Evolutionary conservation across 164 flowering plant genomes (phyloP).

Genomic region (Tetrastigma voinierianum): DNA sequence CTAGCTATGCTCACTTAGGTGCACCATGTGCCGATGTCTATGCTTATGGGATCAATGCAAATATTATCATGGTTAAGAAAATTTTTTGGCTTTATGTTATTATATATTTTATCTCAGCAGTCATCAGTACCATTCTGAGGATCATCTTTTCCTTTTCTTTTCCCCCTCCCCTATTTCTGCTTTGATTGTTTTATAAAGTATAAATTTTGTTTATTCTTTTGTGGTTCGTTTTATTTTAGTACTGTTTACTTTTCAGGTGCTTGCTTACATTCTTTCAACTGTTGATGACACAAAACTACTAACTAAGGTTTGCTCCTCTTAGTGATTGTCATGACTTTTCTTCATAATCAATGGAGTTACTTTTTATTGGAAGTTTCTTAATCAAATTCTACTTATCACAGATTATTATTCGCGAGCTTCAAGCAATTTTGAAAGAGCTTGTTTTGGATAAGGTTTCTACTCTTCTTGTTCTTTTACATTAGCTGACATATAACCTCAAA

Average conservation of each 20-base stretch:
- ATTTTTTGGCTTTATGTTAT: background rate
- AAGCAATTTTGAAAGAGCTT: slow-evolving; percentile 57
- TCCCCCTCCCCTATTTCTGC: no score
- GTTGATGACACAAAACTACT: slow-evolving; percentile 93
- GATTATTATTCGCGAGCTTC: slow-evolving; percentile 72
- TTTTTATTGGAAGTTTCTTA: slow-evolving; percentile 2
- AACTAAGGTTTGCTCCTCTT: slow-evolving; percentile 56
- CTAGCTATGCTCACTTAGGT: background rate
- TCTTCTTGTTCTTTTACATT: slow-evolving; percentile 8
- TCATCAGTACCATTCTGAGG: no score
- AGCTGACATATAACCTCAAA: background rate
- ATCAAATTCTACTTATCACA: slow-evolving; percentile 23
- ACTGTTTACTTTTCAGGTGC: slow-evolving; percentile 53
- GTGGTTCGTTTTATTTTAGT: background rate
- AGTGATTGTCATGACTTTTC: background rate
- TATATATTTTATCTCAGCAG: background rate
- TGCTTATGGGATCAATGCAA: background rate
- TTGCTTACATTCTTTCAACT: slow-evolving; percentile 60
- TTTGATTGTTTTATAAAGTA: background rate
- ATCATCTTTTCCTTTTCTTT: no score
- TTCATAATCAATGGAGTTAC: background rate
- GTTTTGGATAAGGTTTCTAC: slow-evolving; percentile 71
- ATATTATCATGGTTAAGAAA: background rate
- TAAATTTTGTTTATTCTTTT: slow-evolving; percentile 1
- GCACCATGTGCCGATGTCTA: background rate